Base-by-base conservation (phyloP, 2,329 filamentous ascomycete genomes). In the Hypoxylon rubiginosum region DNA sequence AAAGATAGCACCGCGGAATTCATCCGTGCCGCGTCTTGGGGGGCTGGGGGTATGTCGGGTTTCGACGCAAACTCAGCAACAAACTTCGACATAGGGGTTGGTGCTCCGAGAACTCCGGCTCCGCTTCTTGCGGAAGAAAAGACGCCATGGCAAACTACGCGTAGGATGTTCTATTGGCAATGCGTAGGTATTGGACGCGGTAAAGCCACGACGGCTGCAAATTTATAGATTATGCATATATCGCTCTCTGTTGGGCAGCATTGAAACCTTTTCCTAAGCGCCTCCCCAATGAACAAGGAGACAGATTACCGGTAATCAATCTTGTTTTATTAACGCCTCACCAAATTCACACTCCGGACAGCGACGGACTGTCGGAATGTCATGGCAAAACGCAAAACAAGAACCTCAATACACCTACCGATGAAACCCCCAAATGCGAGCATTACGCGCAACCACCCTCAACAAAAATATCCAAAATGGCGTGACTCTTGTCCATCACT, bases 1-100 rank as follows among this genome's bases (percentile, higher is more conserved):
- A 46, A 69, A n/a, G 60, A 69, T 64, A 68, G 62, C 53, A 43
- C 11, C 51, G 43, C 21, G 59, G 45, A 58, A 60, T 60, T 62
- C 21, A 24, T 58, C 43, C 46, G 48, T 62, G 34, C 45, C 52
- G 50, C 54, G 19, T 19, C 36, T 52, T 19, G 21, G 34, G 41
- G 21, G 49, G n/a, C 36, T 39, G 36, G 36, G n/a, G 36, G 36
- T 17, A 39, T 17, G 36, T 39, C 36, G 43, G 58, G 58, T 67
- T 59, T 58, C 45, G 51, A 55, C 28, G 52, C n/a, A n/a, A n/a
- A n/a, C n/a, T 71, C 62, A 66, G 32, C 9, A 7, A 34, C 32
- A 34, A 3, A 13, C 13, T 36, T 15, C 10, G 34, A 43, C 39
- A n/a, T 15, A 39, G 36, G 8, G 30, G 8, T 34, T 28, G 26